Evolutionary conservation across 306 rosid species (phyloP).

Genomic region (Cucurbita moschata): DNA sequence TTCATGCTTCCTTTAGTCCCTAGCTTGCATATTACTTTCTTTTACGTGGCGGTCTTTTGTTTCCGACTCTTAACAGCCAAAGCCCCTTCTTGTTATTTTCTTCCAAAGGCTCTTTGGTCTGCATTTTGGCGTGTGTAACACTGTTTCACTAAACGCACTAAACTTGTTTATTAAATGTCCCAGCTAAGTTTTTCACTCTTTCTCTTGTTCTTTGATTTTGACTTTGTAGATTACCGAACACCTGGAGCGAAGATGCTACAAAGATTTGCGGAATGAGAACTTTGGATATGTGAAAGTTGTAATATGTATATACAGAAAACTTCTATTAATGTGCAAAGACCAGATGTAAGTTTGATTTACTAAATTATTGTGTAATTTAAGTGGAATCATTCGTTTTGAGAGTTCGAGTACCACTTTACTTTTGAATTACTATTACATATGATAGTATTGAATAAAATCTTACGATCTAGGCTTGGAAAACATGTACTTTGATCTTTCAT

Average conservation of each 20-base stretch:
- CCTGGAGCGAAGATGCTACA: constrained; percentile 77
- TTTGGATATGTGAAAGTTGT: constrained; percentile 62
- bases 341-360: constrained; percentile 66
- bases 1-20: not conserved
- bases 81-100: not conserved
- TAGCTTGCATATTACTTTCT: not conserved
- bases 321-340: constrained; percentile 60
- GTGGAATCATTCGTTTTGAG: not conserved
- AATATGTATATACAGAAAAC: constrained; percentile 54
- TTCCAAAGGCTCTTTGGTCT: not conserved
- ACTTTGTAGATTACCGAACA: constrained; percentile 51
- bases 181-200: not conserved
- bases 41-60: not conserved
- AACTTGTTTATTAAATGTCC: not conserved
- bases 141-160: not conserved
- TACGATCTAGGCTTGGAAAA: not conserved
- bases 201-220: constrained; percentile 16
- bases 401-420: not conserved
- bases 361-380: not conserved
- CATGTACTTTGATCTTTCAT: not conserved
- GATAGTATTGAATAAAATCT: not conserved
- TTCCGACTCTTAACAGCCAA: not conserved
- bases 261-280: constrained; percentile 68
- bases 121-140: not conserved
- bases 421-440: not conserved